Evolutionary conservation across 768 basidiomycete genomes (phyloP).

Genomic region (Lentinula lateritia): DNA sequence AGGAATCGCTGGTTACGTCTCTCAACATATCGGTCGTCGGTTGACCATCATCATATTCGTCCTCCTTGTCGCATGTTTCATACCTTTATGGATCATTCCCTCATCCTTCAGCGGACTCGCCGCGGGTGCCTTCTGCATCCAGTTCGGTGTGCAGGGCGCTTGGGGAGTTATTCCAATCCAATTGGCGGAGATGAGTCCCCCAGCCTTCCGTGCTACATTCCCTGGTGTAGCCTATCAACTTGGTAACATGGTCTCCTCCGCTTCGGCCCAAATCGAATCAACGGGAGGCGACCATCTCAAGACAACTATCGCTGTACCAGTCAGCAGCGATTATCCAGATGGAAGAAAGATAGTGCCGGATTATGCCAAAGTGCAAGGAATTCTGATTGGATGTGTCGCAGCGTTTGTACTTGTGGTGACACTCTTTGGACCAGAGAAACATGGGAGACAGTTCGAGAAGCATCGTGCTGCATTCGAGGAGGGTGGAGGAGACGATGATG

Average conservation of each 20-base stretch:
- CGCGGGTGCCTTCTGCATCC: slow-evolving; percentile 83
- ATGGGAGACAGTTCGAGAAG: slow-evolving; percentile 80
- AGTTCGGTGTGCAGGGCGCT: slow-evolving; percentile 86
- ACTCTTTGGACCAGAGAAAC: slow-evolving; percentile 72
- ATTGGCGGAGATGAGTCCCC: slow-evolving; percentile 79
- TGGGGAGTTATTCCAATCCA: slow-evolving; percentile 85
- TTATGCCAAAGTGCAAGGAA: slow-evolving; percentile 80
- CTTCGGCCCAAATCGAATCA: slow-evolving; percentile 78
- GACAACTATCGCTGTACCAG: slow-evolving; percentile 34
- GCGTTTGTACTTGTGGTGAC: slow-evolving; percentile 74
- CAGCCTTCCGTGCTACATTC: slow-evolving; percentile 85
- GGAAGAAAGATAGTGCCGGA: slow-evolving; percentile 42
- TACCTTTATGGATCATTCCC: slow-evolving; percentile 85
- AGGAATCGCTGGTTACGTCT: slow-evolving; percentile 61
- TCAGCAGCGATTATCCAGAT: slow-evolving; percentile 26
- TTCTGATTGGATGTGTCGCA: slow-evolving; percentile 79
- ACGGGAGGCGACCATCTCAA: slow-evolving; percentile 56
- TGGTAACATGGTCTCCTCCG: slow-evolving; percentile 72
- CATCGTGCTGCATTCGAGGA: slow-evolving; percentile 75
- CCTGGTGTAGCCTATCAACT: slow-evolving; percentile 83
- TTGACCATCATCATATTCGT: slow-evolving; percentile 70
- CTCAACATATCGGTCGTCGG: slow-evolving; percentile 79
- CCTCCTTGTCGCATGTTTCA: slow-evolving; percentile 52
- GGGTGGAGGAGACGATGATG: slow-evolving; percentile 52
- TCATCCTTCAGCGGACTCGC: slow-evolving; percentile 58